Percentiles rank a stretch among this genome's conserved stretches.
These are phyloP conservation scores for Macrophomina tecta DNA, from an alignment of 2,329 filamentous ascomycete genomes.

Conservation along the genomic window DNA sequence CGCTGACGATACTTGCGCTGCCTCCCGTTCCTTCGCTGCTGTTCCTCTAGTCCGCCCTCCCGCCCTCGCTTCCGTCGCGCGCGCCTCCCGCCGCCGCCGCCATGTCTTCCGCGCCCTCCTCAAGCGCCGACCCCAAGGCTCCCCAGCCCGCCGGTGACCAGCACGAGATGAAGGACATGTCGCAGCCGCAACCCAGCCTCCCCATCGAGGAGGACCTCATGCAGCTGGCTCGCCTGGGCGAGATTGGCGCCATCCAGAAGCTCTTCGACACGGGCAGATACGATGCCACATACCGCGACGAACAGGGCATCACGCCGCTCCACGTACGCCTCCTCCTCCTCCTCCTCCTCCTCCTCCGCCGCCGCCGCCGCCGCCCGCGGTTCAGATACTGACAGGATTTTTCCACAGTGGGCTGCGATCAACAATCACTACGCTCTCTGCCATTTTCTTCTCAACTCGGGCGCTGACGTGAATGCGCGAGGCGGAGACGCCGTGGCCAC, in stretches of 20 bases:
- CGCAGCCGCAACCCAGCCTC: conserved; percentile 44
- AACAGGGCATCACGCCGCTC: conserved; percentile 92
- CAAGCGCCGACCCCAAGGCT: conserved; percentile 25
- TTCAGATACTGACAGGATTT: conserved; percentile 14
- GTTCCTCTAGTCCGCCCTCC: not conserved
- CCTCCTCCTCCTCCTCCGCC: not conserved
- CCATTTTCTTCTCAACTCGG: conserved; percentile 86
- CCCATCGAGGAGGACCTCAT: conserved; percentile 82
- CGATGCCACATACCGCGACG: conserved; percentile 83
- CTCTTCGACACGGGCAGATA: conserved; percentile 83
- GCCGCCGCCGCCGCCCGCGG: not conserved
- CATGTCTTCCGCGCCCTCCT: conserved; percentile 19
- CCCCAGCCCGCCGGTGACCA: conserved; percentile 31
- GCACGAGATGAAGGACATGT: conserved; percentile 47
- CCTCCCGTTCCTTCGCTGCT: conserved; percentile 3
- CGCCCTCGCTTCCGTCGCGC: conserved; percentile 16
- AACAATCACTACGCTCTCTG: conserved; percentile 98
- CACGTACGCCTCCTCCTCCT: conserved; percentile 66
- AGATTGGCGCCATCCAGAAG: conserved; percentile 84
- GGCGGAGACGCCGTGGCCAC: conserved; percentile 95
- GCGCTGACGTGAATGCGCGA: conserved; percentile 92
- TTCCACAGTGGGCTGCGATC: conserved; percentile 90
- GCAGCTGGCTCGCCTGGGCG: conserved; percentile 89
- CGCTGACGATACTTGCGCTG: conserved; percentile 23
- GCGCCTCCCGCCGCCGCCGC: conserved; percentile 15